Base-by-base conservation (phyloP, 257 asterid genomes). In the Eustoma russellianum region DNA sequence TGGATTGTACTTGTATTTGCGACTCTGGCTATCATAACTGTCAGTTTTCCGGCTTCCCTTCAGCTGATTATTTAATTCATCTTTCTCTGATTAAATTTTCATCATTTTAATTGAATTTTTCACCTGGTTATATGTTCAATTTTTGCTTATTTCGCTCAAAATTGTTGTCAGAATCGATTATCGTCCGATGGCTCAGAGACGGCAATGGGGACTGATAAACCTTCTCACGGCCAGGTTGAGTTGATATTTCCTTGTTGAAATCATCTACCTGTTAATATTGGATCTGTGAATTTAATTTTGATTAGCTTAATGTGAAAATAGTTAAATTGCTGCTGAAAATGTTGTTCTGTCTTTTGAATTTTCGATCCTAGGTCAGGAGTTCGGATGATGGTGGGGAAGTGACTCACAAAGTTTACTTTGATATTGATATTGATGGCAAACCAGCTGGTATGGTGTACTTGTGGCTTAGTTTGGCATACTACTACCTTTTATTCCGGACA, bases 361-460 rank as follows among this genome's bases (percentile, higher is more conserved):
- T 55, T 13, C 24, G 30, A 66, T 55, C 43, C 12, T 72, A 80
- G 95, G 79, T 40, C 50, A 85, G 63, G 57, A 52, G 50, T 28
- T 63, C 41, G 62, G 77, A 61, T 59, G 78, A 70, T 66, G 58
- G 44, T 41, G 93, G 77, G 59, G 77, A 67, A 59, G 83, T 89
- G 10, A 89, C 95, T 1, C 74, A 69, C 60, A 89, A 74, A 71
- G 97, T 86, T 38, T 89, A 61, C 79, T 89, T 89, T 55, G 97
- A 89, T 68, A 52, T 89, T 55, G 79, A 89, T 52, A 86, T 89
- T 57, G 50, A 76, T 61, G 95, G 90, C 17, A 86, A 72, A 30
- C 77, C 68, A 51, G 57, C 65, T 30, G 97, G 95, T 86, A 74
- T 0, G 50, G 38, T 33, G 17, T 55, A 16, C 33, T 18, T 8